Evolutionary conservation across 1,139 yeast genomes (phyloP).

Genomic region (Nakaseomyces bracarensis): DNA sequence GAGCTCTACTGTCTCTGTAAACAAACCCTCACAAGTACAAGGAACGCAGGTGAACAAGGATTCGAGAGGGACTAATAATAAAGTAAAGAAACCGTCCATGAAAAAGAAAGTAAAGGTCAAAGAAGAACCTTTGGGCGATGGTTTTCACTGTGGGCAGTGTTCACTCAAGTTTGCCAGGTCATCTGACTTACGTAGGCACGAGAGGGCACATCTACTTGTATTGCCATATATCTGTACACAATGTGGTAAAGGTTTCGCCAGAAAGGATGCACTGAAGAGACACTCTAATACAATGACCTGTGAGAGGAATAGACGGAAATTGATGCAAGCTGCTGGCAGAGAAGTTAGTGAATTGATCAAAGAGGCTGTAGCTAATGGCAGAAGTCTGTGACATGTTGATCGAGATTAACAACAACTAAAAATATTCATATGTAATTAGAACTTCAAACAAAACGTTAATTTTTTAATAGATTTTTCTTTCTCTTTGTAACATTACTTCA

Average conservation of each 20-base stretch:
- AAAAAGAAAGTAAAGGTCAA: conserved; percentile 1
- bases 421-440: neutral
- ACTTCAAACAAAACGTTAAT: too few relatives aligned
- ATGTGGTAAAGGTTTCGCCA: conserved; percentile 76
- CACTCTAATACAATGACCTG: conserved; percentile 68
- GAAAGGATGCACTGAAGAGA: conserved; percentile 72
- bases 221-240: conserved; percentile 49
- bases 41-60: neutral
- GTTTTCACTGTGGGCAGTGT: conserved; percentile 25
- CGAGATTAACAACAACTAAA: neutral
- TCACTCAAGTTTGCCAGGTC: conserved; percentile 26
- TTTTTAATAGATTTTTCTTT: too few relatives aligned
- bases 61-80: neutral
- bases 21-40: neutral
- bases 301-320: conserved; percentile 53
- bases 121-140: neutral
- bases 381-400: conserved; percentile 10
- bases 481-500: too few relatives aligned
- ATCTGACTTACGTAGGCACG: conserved; percentile 29
- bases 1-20: neutral
- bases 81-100: neutral
- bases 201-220: conserved; percentile 26
- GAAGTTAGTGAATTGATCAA: conserved; percentile 26
- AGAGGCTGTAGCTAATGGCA: conserved; percentile 18
- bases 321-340: conserved; percentile 27